These are phyloP conservation scores for Lepiota venenata DNA, from an alignment of 768 basidiomycete genomes.

Conservation along the genomic window DNA sequence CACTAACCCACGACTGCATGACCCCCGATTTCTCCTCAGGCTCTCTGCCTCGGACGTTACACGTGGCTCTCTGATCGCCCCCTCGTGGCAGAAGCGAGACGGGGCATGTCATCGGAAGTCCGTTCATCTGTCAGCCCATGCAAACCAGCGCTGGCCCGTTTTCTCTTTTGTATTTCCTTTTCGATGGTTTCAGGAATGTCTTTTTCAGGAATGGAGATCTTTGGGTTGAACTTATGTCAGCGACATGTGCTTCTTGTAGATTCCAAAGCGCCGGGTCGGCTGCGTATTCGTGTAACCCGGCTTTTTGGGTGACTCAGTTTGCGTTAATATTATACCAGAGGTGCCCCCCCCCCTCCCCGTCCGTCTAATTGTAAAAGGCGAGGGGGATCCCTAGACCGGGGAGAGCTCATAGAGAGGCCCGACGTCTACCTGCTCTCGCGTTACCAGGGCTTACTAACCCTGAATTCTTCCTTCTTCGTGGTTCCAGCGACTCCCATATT, in stretches of 20 bases:
- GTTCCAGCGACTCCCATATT: not conserved
- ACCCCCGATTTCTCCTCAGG: not conserved
- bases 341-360: no score
- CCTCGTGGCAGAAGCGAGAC: slow-evolving; percentile 10
- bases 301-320: slow-evolving; percentile 1
- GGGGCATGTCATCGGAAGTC: not conserved
- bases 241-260: not conserved
- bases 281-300: not conserved
- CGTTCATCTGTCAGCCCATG: not conserved
- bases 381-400: not conserved
- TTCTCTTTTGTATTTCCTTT: slow-evolving; percentile 9
- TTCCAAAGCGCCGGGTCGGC: slow-evolving; percentile 4
- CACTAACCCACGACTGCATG: not conserved
- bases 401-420: not conserved
- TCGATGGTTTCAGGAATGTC: not conserved
- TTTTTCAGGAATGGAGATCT: not conserved
- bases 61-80: slow-evolving; percentile 8
- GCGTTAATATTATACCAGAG: no score
- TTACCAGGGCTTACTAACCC: not conserved
- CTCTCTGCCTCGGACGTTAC: slow-evolving; percentile 1
- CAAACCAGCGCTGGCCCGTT: not conserved
- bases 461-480: not conserved
- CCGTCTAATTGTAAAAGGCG: not conserved
- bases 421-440: not conserved
- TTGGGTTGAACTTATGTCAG: slow-evolving; percentile 7